These are phyloP conservation scores for Diplosphaera chodatii DNA, from an alignment of 139 green algal species.

Conservation along the genomic window DNA sequence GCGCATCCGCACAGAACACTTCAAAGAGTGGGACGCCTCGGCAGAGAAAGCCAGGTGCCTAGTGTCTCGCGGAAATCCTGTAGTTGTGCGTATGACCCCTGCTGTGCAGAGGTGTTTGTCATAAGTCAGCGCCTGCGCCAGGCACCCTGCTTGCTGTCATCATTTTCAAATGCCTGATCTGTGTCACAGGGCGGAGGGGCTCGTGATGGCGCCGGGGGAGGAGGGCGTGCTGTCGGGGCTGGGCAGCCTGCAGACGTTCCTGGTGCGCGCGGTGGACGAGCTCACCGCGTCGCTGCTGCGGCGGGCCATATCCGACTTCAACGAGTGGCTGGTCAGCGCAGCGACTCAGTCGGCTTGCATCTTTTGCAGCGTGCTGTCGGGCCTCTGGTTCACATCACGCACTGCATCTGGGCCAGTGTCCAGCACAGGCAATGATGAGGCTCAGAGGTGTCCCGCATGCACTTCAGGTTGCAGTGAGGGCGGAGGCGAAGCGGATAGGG, in stretches of 20 bases:
- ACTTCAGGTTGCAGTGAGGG: slow-evolving; percentile 21
- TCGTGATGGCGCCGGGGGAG: not conserved
- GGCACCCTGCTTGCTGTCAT: no score
- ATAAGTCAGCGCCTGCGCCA: no score
- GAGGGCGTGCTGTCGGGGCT: slow-evolving; percentile 1
- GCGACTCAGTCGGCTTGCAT: no score
- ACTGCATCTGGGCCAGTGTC: no score
- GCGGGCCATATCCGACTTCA: slow-evolving; percentile 54
- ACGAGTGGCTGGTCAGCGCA: slow-evolving; percentile 63
- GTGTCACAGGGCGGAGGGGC: not conserved
- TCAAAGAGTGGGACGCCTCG: slow-evolving; percentile 8
- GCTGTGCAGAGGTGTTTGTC: no score
- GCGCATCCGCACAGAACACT: slow-evolving; percentile 22
- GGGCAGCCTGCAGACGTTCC: slow-evolving; percentile 33
- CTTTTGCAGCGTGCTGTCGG: no score
- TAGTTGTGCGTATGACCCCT: no score
- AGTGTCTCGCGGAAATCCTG: no score
- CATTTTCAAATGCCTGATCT: no score
- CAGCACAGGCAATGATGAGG: no score
- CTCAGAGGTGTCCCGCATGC: no score
- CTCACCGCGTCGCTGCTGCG: slow-evolving; percentile 44
- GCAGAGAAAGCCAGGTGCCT: not conserved
- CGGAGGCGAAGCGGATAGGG: slow-evolving; percentile 46
- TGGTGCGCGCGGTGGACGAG: slow-evolving; percentile 35
- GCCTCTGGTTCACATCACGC: no score